Conservation (phyloP, 352 stramenopile species). For the Phytophthora hybrid region DNA sequence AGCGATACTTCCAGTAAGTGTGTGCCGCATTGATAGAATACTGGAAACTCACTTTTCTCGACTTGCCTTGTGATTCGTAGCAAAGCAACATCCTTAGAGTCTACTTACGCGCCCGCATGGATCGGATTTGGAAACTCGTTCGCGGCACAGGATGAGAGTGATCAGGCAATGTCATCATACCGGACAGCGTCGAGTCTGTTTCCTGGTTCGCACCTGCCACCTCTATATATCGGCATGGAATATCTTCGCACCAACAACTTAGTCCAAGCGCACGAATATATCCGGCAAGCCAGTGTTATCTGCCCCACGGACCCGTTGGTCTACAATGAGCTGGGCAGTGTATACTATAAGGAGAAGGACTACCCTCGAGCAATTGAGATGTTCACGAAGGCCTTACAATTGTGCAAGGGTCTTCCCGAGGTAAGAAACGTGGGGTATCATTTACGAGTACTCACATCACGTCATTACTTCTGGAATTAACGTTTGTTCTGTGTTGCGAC, state of each 20-base stretch:
- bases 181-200: slow-evolving; percentile 95
- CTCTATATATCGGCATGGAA: slow-evolving; percentile 98
- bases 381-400: slow-evolving; percentile 88
- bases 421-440: slow-evolving; percentile 36
- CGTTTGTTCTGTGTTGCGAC: not conserved
- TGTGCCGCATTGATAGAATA: slow-evolving; percentile 14
- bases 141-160: slow-evolving; percentile 96
- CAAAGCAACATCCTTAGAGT: slow-evolving; percentile 92
- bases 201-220: slow-evolving; percentile 92
- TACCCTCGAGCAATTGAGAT: slow-evolving; percentile 89
- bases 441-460: not conserved
- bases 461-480: not conserved
- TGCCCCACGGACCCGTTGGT: slow-evolving; percentile 93
- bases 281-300: slow-evolving; percentile 87
- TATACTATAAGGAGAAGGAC: slow-evolving; percentile 92
- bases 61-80: slow-evolving; percentile 40
- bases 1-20: slow-evolving; percentile 95
- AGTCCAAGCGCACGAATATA: slow-evolving; percentile 94
- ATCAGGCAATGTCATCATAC: slow-evolving; percentile 98
- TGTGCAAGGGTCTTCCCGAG: slow-evolving; percentile 82
- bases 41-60: not conserved
- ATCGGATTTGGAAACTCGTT: slow-evolving; percentile 98
- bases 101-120: slow-evolving; percentile 95
- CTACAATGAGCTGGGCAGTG: slow-evolving; percentile 97
- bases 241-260: slow-evolving; percentile 98